These are phyloP conservation scores for Marasmius fiardii DNA, from an alignment of 1,284 basidiomycete genomes.

Conservation along the genomic window DNA sequence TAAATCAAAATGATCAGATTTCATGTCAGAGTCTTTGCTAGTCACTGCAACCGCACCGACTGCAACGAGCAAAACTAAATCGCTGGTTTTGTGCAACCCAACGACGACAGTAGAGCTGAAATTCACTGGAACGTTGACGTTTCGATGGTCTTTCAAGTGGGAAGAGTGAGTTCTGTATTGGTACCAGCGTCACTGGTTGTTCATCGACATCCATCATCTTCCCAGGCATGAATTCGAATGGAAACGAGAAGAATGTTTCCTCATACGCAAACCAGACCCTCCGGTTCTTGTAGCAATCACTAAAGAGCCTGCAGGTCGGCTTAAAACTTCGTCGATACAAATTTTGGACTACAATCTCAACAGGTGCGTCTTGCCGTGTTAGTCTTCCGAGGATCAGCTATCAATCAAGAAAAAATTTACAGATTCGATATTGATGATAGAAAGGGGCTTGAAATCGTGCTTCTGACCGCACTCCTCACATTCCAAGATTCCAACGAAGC, in stretches of 20 bases:
- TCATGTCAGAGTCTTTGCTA: conserved; percentile 61
- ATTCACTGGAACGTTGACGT: conserved; percentile 68
- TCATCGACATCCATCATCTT: too few species aligned
- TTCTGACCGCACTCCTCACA: conserved; percentile 71
- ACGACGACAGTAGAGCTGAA: conserved; percentile 66
- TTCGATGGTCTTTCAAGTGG: conserved; percentile 79
- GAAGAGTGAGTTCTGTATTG: conserved; percentile 57
- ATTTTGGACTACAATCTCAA: conserved; percentile 85
- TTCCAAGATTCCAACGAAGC: conserved; percentile 72
- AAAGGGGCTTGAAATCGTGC: conserved; percentile 79
- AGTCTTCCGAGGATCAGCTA: background rate
- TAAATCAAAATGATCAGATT: conserved; percentile 40
- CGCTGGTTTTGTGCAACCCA: conserved; percentile 73
- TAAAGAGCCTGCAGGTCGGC: conserved; percentile 65
- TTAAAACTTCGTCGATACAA: conserved; percentile 68
- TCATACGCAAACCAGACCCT: conserved; percentile 82
- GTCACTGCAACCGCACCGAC: conserved; percentile 62
- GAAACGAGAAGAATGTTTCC: conserved; percentile 78
- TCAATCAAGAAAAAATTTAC: background rate
- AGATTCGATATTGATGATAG: conserved; percentile 82
- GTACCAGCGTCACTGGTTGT: too few species aligned
- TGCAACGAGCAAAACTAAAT: conserved; percentile 67
- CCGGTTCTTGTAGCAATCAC: conserved; percentile 79
- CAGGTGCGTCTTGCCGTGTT: conserved; percentile 36
- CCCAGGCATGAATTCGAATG: conserved; percentile 79